Base-by-base conservation (phyloP, 1,284 basidiomycete species). In the Volvariella surrecta region DNA sequence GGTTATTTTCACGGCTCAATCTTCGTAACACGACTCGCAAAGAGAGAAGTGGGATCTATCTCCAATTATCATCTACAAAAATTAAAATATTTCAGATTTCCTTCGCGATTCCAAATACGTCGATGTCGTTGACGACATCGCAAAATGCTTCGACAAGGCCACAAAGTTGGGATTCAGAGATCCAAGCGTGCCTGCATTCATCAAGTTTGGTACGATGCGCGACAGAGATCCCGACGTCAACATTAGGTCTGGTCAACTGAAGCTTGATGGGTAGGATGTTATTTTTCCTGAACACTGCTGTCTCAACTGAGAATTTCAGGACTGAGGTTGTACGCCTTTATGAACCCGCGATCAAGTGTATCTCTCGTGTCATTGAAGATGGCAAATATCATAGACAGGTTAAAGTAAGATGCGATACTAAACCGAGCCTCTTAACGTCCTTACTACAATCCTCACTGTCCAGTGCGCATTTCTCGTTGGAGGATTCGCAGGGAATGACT, bases 21-120 rank as follows among this genome's bases (percentile, higher is more conserved):
- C 0, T 52, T 66, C 34, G 67, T 71, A 2, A 67, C 60, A 9
- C 51, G 53, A 17, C 54, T 59, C 18, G 69, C 67, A 2, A 45
- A 50, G 1, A 45, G n/a, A n/a, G n/a, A n/a, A n/a, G n/a, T n/a
- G n/a, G n/a, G n/a, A n/a, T n/a, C 21, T 2, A 42, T 58, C 21
- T 50, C 70, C 9, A 49, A 42, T 48, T 47, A 65, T 62, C 43
- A 42, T 15, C 2, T 40, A 13, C 8, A 35, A 6, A 35, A 18
- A 7, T n/a, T 11, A 22, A 7, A 34, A 21, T 19, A 13, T n/a
- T 22, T 11, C 17, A 47, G 40, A 40, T 1, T 24, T 32, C 17
- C 38, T 44, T 22, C 20, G 37, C 17, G 39, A 16, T 10, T 45
- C 44, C 21, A 38, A 32, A 19, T 48, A 19, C 40, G 15, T 17